These are phyloP conservation scores for Pseudogymnoascus sp. DNA, from an alignment of 2,329 filamentous ascomycete genomes.

Conservation along the genomic window DNA sequence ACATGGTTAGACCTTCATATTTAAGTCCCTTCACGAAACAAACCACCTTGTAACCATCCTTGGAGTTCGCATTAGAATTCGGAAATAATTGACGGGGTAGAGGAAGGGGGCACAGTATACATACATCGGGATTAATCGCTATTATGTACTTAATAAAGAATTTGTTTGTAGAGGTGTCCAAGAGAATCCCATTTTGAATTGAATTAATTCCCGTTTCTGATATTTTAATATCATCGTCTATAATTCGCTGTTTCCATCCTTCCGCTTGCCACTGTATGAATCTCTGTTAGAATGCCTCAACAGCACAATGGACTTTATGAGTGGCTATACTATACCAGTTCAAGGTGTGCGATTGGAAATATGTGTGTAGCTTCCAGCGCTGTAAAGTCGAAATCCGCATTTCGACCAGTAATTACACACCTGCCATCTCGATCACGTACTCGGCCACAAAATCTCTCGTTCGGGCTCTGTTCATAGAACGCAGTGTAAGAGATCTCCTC, in stretches of 20 bases:
- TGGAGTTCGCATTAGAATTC: neutral
- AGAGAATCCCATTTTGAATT: neutral
- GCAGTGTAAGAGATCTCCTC: neutral
- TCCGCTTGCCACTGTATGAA: neutral
- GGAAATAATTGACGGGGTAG: neutral
- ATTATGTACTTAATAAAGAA: neutral
- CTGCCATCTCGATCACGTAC: neutral
- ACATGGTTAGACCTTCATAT: neutral
- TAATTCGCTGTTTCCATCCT: neutral
- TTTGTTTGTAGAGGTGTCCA: neutral
- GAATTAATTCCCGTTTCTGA: neutral
- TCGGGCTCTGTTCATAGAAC: neutral
- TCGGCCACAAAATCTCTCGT: neutral
- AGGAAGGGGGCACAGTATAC: neutral
- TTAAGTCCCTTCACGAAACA: neutral
- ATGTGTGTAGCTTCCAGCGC: neutral
- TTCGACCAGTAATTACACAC: neutral
- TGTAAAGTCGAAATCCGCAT: neutral
- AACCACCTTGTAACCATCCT: neutral
- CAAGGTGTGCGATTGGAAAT: neutral
- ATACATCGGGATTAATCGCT: neutral
- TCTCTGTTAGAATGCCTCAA: neutral
- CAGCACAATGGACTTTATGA: too few relatives aligned
- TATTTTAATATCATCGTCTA: neutral
- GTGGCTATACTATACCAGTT: neutral